Percentiles rank a stretch among this genome's conserved stretches.
phyloP scores from a whole-genome alignment of 192 early-diverging fungal genomes.

The Rhizophagus prolifer region DNA sequence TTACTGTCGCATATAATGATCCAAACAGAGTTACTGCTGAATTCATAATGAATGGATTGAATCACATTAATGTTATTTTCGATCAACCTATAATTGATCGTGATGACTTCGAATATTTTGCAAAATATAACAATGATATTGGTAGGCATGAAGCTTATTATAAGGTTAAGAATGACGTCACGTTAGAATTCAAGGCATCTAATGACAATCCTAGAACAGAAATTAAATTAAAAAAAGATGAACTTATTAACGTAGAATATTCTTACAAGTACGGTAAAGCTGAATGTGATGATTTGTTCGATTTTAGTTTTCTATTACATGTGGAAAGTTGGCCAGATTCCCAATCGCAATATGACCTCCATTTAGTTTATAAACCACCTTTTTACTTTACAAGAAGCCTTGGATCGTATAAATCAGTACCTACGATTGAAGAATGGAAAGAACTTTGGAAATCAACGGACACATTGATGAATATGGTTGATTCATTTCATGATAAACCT shows the following conservation, averaged over 20 bases:
- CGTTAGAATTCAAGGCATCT: conserved; percentile 44
- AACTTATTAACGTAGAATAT: conserved; percentile 88
- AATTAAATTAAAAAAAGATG: conserved; percentile 63
- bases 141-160: conserved; percentile 86
- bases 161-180: conserved; percentile 51
- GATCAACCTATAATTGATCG: conserved; percentile 59
- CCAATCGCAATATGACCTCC: conserved; percentile 56
- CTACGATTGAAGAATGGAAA: conserved; percentile 69
- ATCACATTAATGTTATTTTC: conserved; percentile 74
- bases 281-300: conserved; percentile 57
- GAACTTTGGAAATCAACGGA: conserved; percentile 86
- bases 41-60: conserved; percentile 84
- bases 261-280: conserved; percentile 76
- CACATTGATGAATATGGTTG: conserved; percentile 60
- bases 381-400: conserved; percentile 40
- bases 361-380: conserved; percentile 55
- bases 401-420: conserved; percentile 39
- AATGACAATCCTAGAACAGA: conserved; percentile 24
- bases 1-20: conserved; percentile 86
- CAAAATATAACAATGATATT: conserved; percentile 65
- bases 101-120: conserved; percentile 67
- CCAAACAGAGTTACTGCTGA: conserved; percentile 68
- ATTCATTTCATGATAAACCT: conserved; percentile 64
- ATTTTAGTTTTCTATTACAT: conserved; percentile 44
- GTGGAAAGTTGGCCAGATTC: conserved; percentile 54